Percentiles rank a stretch among this genome's conserved stretches.
phyloP scores from a whole-genome alignment of 495 filamentous ascomycete species.

The Letharia columbiana region DNA sequence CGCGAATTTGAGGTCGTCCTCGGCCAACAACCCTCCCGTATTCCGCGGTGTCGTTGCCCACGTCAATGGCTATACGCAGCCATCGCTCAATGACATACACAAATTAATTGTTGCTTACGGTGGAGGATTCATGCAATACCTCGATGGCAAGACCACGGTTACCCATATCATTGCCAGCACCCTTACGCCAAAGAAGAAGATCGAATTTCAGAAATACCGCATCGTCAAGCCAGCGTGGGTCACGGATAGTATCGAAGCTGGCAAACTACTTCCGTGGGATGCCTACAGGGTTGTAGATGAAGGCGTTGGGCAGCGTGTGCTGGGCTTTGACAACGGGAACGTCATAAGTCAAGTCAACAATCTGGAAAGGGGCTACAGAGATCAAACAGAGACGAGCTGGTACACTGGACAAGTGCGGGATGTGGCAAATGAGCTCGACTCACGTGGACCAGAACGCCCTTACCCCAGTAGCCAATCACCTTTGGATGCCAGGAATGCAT shows the following conservation, averaged over 20 bases:
- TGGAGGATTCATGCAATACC: constrained; percentile 85
- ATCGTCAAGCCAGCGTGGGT: constrained; percentile 98
- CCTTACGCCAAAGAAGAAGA: constrained; percentile 82
- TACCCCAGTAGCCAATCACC: not conserved
- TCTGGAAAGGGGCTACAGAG: constrained; percentile 51
- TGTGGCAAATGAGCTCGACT: constrained; percentile 23
- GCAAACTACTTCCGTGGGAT: constrained; percentile 75
- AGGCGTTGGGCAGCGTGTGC: constrained; percentile 62
- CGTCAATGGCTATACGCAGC: constrained; percentile 90
- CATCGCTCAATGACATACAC: constrained; percentile 79
- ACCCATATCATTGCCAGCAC: constrained; percentile 92
- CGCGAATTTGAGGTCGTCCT: constrained; percentile 61
- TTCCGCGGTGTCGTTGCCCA: constrained; percentile 85
- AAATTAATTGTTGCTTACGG: constrained; percentile 80
- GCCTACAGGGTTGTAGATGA: constrained; percentile 75
- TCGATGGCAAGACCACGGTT: constrained; percentile 86
- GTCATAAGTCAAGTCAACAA: constrained; percentile 58
- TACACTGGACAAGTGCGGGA: constrained; percentile 62
- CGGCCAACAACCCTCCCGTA: constrained; percentile 63
- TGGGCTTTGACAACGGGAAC: constrained; percentile 64
- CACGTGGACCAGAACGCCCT: not conserved
- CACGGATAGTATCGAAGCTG: constrained; percentile 74
- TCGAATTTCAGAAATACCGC: constrained; percentile 76
- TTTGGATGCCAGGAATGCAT: not conserved
- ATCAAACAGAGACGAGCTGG: constrained; percentile 70